phyloP scores from a whole-genome alignment of 495 filamentous ascomycete species.

The Saxispiralis lemnorum region DNA sequence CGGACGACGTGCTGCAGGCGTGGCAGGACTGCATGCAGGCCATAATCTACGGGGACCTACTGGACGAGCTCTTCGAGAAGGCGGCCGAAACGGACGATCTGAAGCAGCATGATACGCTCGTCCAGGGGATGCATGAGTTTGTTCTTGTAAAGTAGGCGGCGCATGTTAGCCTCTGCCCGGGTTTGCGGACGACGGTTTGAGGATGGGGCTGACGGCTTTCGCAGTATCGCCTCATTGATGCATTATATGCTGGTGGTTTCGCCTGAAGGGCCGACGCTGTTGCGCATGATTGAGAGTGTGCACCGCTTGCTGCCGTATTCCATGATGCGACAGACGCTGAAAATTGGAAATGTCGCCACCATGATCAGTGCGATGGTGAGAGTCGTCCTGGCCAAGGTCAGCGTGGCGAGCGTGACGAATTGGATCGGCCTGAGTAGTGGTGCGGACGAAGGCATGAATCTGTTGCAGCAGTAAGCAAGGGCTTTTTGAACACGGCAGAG shows the following conservation, averaged over 20 bases:
- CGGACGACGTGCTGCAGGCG: conserved; percentile 34
- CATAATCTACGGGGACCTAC: conserved; percentile 38
- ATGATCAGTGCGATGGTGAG: conserved; percentile 49
- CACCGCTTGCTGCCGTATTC: conserved; percentile 44
- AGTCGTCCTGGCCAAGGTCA: conserved; percentile 46
- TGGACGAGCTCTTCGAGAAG: conserved; percentile 39
- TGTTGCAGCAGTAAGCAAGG: conserved; percentile 38
- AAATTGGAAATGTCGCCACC: conserved; percentile 47
- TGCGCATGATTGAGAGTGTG: conserved; percentile 38
- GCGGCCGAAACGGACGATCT: conserved; percentile 35
- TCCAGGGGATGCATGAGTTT: conserved; percentile 41
- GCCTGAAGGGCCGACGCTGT: conserved; percentile 43
- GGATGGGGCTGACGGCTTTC: not conserved
- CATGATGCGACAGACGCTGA: conserved; percentile 41
- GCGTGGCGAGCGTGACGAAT: conserved; percentile 42
- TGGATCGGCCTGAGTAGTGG: conserved; percentile 44
- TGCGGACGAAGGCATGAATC: conserved; percentile 49
- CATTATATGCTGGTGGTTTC: conserved; percentile 46
- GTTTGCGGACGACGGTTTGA: not conserved
- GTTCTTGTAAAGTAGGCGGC: conserved; percentile 35
- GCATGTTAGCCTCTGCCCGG: not conserved
- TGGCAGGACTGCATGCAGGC: conserved; percentile 41
- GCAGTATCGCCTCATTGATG: conserved; percentile 42
- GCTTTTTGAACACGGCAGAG: not conserved
- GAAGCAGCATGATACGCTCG: conserved; percentile 35